Conservation (phyloP, 139 green algal species). For the Desmodesmus armatus region DNA sequence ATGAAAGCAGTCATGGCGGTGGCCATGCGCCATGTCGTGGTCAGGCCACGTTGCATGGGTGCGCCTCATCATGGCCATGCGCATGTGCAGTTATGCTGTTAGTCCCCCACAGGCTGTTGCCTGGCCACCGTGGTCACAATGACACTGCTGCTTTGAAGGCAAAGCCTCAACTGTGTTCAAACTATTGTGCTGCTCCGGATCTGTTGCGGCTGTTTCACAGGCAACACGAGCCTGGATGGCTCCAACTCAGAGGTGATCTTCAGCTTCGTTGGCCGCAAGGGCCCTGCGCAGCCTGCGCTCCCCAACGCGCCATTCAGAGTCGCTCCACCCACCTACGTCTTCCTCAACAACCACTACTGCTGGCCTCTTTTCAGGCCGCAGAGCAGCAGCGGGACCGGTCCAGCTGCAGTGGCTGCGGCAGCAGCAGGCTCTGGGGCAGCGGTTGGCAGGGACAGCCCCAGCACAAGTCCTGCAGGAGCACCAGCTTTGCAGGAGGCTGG, state of each 20-base stretch:
- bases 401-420: neutral
- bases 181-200: neutral
- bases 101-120: too few relatives aligned
- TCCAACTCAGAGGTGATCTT: slow-evolving; percentile 32
- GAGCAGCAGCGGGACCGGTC: neutral
- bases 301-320: slow-evolving; percentile 56
- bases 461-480: neutral
- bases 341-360: slow-evolving; percentile 77
- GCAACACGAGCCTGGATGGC: slow-evolving; percentile 34
- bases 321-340: slow-evolving; percentile 32
- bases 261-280: slow-evolving; percentile 47
- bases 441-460: neutral
- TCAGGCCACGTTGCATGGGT: too few relatives aligned
- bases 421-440: neutral
- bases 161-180: too few relatives aligned
- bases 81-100: too few relatives aligned
- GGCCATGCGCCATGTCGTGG: too few relatives aligned
- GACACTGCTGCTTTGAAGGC: neutral
- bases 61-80: too few relatives aligned
- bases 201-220: neutral
- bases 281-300: neutral
- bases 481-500: neutral
- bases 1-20: too few relatives aligned
- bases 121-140: too few relatives aligned
- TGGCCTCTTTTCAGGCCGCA: slow-evolving; percentile 22